Evolutionary conservation across 352 stramenopile species (phyloP), one percentile per base, ranked within the genome.

Genomic region (Phytophthora crassamura): DNA sequence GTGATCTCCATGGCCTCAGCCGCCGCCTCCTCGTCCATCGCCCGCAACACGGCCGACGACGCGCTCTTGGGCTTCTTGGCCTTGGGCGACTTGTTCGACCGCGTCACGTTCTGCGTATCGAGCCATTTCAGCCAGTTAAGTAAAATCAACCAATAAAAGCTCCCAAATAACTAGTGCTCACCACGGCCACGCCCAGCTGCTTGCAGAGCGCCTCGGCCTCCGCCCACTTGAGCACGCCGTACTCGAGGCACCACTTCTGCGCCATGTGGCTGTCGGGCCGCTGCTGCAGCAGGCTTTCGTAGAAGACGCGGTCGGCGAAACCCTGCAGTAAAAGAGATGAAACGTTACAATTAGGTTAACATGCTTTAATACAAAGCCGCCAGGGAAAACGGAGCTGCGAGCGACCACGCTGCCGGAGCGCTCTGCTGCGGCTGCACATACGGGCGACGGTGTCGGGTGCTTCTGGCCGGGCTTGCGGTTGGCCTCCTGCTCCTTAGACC

Each of bases 191-290:
- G 41, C 82, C 86, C 35, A 94, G 62, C 42, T 86, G 78, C 63
- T 90, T 89, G 69, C 88, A 95, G 15, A 95, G 77, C 25, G 74
- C 75, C 58, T 93, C 88, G 12, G 88, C 85, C 51, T 95, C 88
- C 8, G 78, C 74, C 85, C 85, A 94, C 60, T 95, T 93, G 59
- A 97, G 85, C 41, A 97, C 84, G 55, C 89, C 89, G 64, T 95
- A 91, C 72, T 97, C 89, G 18, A 97, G 78, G 57, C 89, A 97
- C 89, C 89, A 97, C 63, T 97, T 97, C 64, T 86, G 77, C 14
- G 85, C 89, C 86, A 97, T 97, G 69, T 73, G 83, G 53, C 87
- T 95, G 42, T 91, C 67, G 0, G 89, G 88, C 12, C 86, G 83
- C 73, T 97, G 89, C 50, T 92, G 82, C 56, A 95, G 67, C 59